Evolutionary conservation across 768 basidiomycete genomes (phyloP), one percentile per base, ranked within the genome.

Genomic region (Rhizopogon salebrosus): DNA sequence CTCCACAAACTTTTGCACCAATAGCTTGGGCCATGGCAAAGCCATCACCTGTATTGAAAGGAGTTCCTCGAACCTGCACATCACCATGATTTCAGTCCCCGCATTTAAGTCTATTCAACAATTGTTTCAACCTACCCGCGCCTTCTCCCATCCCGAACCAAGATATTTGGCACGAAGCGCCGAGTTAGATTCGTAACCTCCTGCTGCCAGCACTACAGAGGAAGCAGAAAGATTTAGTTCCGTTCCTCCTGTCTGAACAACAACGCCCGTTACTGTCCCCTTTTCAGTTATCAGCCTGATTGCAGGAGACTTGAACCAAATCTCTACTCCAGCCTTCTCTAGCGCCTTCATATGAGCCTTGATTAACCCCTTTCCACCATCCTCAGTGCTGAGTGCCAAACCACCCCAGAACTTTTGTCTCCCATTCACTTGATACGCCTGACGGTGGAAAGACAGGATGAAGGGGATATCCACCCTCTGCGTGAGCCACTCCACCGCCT

Each of bases 371-470:
- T 86, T 87, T 10, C 86, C 85, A 2, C 85, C 85, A 36, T 80
- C 79, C 50, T 78, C 72, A n/a, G 80, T 79, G 57, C 77, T 75
- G 23, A 86, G 72, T 8, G 77, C 82, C 67, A 87, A 67, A 6
- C 85, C 86, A 20, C 85, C 85, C 85, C 85, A 87, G 60, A 87
- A 87, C 55, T 75, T 82, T 57, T 82, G 78, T 52, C 78, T 71
- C 37, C 83, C 84, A 20, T 76, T 67, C 26, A 85, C 78, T 50
- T 81, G 75, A 64, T 86, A 87, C 9, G 85, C 85, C 61, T 87
- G 85, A 9, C 84, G 72, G 61, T 86, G 74, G 62, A 84, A 84
- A 6, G 84, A 75, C 20, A 87, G 66, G 22, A 66, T 66, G 66
- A 85, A 87, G 2, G 79, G 79, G 1, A 86, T 63, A 6, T 72